A percentile compares a stretch with the other conserved stretches of the same genome.
phyloP scores from a whole-genome alignment of 106 monocot species.

The Apostasia shenzhenica region DNA sequence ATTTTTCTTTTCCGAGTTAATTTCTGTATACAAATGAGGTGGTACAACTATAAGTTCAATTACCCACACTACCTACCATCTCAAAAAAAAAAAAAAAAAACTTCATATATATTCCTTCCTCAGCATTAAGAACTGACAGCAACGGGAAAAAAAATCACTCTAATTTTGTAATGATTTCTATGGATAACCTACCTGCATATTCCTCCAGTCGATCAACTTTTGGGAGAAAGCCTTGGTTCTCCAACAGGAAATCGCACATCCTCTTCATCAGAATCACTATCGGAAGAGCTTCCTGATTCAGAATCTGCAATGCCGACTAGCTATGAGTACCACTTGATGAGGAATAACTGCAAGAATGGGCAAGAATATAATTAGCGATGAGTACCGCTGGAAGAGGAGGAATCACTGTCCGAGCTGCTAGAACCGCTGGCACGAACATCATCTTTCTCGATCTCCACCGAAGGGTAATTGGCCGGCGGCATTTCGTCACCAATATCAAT shows the following conservation, averaged over 20 bases:
- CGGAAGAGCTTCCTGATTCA: conserved; percentile 59
- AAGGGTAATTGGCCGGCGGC: conserved; percentile 57
- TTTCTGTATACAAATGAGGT: too few species aligned
- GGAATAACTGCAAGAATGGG: background rate
- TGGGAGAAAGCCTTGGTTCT: conserved; percentile 7
- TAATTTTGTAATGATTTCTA: too few species aligned
- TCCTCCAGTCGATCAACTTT: conserved; percentile 3
- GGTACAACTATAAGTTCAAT: too few species aligned
- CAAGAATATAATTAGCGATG: background rate
- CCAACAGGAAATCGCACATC: conserved; percentile 24
- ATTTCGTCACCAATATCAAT: conserved; percentile 90
- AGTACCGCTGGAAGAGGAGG: conserved; percentile 64
- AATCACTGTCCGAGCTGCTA: conserved; percentile 46
- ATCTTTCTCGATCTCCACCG: conserved; percentile 80
- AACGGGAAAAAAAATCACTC: too few species aligned
- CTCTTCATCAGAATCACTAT: conserved; percentile 43
- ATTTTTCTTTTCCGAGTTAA: too few species aligned
- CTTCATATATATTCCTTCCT: background rate
- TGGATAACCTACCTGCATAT: too few species aligned
- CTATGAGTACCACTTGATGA: background rate
- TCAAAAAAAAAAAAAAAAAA: background rate
- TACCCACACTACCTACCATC: background rate
- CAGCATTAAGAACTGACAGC: background rate
- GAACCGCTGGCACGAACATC: conserved; percentile 36
- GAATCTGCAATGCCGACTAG: conserved; percentile 28